These are phyloP conservation scores for Wickerhamomyces strasburgensis DNA, from an alignment of 805 yeast genomes.

Conservation along the genomic window DNA sequence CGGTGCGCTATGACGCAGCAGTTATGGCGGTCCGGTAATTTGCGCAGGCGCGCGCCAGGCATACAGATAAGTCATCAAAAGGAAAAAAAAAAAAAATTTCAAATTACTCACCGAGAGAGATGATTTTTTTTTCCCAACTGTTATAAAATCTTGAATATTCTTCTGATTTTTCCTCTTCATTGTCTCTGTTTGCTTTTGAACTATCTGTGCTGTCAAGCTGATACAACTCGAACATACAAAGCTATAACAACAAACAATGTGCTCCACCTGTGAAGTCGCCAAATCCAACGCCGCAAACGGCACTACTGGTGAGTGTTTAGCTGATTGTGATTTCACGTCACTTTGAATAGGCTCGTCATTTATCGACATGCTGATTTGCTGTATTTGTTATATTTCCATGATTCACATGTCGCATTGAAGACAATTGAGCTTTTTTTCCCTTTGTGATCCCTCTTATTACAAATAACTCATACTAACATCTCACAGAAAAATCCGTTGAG, in stretches of 20 bases:
- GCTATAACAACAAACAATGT: conserved; percentile 13
- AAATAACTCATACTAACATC: conserved; percentile 17
- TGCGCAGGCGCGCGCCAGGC: background rate
- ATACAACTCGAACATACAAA: background rate
- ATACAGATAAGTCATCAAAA: background rate
- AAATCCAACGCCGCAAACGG: conserved; percentile 18
- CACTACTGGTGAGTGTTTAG: conserved; percentile 6
- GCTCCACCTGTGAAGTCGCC: conserved; percentile 24
- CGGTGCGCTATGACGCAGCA: no score
- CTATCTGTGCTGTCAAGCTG: background rate
- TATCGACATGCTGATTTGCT: no score
- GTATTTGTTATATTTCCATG: no score
- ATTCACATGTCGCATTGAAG: no score
- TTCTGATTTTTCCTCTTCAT: no score
- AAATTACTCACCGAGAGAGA: background rate
- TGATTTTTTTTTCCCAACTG: background rate
- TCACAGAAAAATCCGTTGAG: conserved; percentile 7
- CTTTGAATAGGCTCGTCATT: no score
- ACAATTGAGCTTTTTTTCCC: no score
- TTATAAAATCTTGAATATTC: background rate
- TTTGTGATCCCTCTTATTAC: no score
- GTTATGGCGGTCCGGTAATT: no score
- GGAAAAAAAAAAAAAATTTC: no score
- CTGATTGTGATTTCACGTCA: no score
- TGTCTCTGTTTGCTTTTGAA: no score